A percentile compares a stretch with the other conserved stretches of the same genome.
phyloP scores from a whole-genome alignment of 1,284 basidiomycete species.

The Cerrena zonata region DNA sequence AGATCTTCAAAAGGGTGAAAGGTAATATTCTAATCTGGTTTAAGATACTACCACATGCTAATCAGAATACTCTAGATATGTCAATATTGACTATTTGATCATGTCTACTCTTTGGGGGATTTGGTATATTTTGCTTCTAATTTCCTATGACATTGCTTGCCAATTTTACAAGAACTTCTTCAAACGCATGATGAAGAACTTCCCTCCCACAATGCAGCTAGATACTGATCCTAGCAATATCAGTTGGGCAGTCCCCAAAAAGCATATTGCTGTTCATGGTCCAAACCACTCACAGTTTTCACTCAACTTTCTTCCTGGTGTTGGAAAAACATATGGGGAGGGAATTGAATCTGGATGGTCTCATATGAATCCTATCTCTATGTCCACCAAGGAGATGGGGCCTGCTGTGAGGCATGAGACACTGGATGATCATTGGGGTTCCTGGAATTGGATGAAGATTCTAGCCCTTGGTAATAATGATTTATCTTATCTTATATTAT shows the following conservation, averaged over 20 bases:
- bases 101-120: conserved; percentile 16
- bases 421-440: conserved; percentile 25
- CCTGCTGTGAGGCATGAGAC: conserved; percentile 21
- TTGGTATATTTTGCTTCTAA: conserved; percentile 12
- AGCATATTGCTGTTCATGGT: conserved; percentile 24
- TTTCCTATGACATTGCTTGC: conserved; percentile 34
- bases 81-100: conserved; percentile 35
- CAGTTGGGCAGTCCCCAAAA: conserved; percentile 19
- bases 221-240: conserved; percentile 16
- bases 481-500: background rate
- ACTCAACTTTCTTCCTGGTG: conserved; percentile 18
- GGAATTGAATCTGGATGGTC: conserved; percentile 24
- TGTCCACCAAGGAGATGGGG: conserved; percentile 24
- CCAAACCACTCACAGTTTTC: conserved; percentile 19
- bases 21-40: conserved; percentile 21
- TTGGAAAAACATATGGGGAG: conserved; percentile 26
- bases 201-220: conserved; percentile 8
- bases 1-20: conserved; percentile 34
- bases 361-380: conserved; percentile 15
- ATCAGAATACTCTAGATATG: conserved; percentile 20
- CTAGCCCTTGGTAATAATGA: conserved; percentile 6
- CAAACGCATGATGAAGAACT: conserved; percentile 9
- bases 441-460: conserved; percentile 27
- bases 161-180: conserved; percentile 28
- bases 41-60: background rate